Percentiles rank a stretch among this genome's conserved stretches.
Evolutionary conservation across 352 stramenopile genomes (phyloP).

Genomic region (Phytophthora fragariae): DNA sequence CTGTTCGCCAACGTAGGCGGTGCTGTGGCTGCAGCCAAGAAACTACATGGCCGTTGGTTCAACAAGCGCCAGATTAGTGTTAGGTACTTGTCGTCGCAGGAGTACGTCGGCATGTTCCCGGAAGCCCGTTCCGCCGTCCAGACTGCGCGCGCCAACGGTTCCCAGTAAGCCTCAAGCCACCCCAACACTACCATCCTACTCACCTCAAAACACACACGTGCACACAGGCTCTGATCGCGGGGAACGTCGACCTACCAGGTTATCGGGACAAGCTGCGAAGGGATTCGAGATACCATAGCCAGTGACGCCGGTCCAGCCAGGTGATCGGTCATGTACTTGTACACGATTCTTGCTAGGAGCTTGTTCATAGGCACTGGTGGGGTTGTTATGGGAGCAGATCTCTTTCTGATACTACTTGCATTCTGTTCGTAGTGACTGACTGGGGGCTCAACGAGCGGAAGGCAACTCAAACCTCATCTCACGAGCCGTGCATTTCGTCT

Average conservation of each 20-base stretch:
- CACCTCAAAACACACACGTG: conserved; percentile 32
- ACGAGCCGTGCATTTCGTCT: conserved; percentile 20
- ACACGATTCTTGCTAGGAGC: conserved; percentile 19
- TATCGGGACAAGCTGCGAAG: conserved; percentile 8
- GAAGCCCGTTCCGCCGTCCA: conserved; percentile 78
- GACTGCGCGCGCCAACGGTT: conserved; percentile 49
- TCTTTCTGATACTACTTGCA: conserved; percentile 41
- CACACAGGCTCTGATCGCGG: conserved; percentile 30
- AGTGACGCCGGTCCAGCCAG: conserved; percentile 20
- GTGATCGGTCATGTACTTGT: conserved; percentile 21
- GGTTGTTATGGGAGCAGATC: conserved; percentile 26
- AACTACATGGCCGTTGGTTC: conserved; percentile 91
- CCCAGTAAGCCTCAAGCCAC: conserved; percentile 36
- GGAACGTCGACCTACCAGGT: neutral
- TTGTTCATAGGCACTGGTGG: conserved; percentile 21
- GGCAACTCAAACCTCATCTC: conserved; percentile 13
- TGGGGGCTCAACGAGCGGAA: conserved; percentile 12
- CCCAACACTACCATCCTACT: conserved; percentile 38
- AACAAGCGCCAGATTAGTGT: conserved; percentile 92
- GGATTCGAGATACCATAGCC: conserved; percentile 10
- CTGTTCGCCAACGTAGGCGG: conserved; percentile 73
- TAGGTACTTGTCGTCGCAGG: conserved; percentile 83
- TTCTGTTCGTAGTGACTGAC: conserved; percentile 41
- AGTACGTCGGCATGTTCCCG: conserved; percentile 92
- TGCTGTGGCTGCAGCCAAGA: conserved; percentile 70